Conservation (phyloP, 2,329 filamentous ascomycete genomes). For the Talaromyces sp. region DNA sequence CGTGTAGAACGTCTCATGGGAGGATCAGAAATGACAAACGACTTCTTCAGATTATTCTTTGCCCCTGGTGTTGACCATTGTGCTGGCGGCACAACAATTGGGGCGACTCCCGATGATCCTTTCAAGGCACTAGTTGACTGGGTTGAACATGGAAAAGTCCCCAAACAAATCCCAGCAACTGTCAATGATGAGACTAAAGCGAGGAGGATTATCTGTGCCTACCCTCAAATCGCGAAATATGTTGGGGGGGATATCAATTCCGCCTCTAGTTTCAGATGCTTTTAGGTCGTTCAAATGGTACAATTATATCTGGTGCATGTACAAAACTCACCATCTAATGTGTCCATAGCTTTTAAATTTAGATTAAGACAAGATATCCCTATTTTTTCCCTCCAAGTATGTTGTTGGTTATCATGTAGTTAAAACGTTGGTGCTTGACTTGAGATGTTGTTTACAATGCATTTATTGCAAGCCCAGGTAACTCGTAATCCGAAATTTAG, state of each 20-base stretch:
- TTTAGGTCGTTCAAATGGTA: not conserved
- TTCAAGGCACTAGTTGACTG: constrained; percentile 14
- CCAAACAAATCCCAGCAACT: not conserved
- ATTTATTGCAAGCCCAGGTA: too few species aligned
- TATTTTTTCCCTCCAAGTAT: too few species aligned
- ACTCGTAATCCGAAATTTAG: too few species aligned
- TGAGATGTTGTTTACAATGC: too few species aligned
- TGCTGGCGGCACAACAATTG: constrained; percentile 19
- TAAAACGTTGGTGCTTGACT: too few species aligned
- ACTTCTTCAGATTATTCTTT: constrained; percentile 35
- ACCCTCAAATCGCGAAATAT: constrained; percentile 1
- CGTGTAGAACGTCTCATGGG: constrained; percentile 18
- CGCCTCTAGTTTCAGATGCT: not conserved
- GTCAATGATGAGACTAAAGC: constrained; percentile 1
- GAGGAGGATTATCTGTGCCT: constrained; percentile 1
- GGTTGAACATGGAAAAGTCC: constrained; percentile 8
- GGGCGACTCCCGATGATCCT: constrained; percentile 10
- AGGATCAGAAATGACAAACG: constrained; percentile 17
- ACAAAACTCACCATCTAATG: too few species aligned
- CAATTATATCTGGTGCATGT: too few species aligned
- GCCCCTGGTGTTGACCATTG: constrained; percentile 36
- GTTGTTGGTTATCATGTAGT: too few species aligned
- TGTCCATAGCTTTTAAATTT: too few species aligned
- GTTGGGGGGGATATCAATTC: not conserved
- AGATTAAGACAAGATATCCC: too few species aligned